phyloP scores from a whole-genome alignment of 805 yeast genomes.

The Cyberlindnera mrakii region DNA sequence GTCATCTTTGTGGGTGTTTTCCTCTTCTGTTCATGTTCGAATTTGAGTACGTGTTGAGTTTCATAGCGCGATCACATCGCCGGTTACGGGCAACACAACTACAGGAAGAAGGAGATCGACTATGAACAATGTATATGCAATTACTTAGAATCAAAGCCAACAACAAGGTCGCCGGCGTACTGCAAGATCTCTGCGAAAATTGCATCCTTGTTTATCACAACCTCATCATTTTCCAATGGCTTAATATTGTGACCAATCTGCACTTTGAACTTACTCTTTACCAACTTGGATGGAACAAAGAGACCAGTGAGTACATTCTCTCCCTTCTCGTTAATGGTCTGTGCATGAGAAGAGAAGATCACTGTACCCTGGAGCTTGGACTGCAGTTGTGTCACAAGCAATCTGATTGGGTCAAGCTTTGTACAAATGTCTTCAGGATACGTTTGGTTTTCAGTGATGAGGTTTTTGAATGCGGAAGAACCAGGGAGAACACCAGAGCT shows the following conservation, averaged over 20 bases:
- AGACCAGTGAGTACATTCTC: conserved; percentile 71
- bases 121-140: background rate
- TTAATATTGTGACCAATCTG: conserved; percentile 68
- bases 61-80: too few relatives aligned
- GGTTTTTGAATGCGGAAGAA: conserved; percentile 54
- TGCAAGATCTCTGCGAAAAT: conserved; percentile 65
- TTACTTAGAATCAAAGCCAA: conserved; percentile 26
- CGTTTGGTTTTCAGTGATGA: conserved; percentile 27
- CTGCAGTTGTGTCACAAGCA: conserved; percentile 54
- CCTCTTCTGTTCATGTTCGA: background rate
- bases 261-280: conserved; percentile 67
- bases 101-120: too few relatives aligned
- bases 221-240: conserved; percentile 49
- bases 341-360: conserved; percentile 60
- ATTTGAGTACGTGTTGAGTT: too few relatives aligned
- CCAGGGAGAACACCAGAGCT: conserved; percentile 47
- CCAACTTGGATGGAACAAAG: conserved; percentile 60
- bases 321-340: conserved; percentile 46
- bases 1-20: conserved; percentile 12
- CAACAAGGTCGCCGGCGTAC: conserved; percentile 62
- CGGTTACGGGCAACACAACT: too few relatives aligned
- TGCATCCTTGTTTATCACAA: conserved; percentile 64
- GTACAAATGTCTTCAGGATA: conserved; percentile 35
- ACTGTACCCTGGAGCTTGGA: conserved; percentile 60
- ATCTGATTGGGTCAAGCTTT: conserved; percentile 56